Evolutionary conservation across 768 basidiomycete species (phyloP).

Genomic region (Tricholomella constricta): DNA sequence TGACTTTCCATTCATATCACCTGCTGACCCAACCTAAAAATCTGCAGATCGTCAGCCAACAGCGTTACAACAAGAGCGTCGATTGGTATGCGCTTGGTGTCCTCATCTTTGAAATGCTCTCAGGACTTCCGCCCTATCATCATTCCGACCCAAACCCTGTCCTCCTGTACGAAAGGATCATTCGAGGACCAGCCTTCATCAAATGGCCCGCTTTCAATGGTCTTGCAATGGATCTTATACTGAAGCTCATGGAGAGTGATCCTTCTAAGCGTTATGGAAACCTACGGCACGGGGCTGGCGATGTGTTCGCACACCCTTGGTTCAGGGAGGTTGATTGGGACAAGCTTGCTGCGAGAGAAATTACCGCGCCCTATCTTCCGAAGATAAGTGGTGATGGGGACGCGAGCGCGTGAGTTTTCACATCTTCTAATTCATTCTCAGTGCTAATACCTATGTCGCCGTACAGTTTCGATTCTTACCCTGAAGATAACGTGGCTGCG

Average conservation of each 20-base stretch:
- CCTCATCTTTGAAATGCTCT: constrained; percentile 97
- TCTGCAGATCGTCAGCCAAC: constrained; percentile 70
- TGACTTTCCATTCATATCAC: constrained; percentile 13
- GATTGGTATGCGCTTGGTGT: constrained; percentile 99
- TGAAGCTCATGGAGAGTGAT: constrained; percentile 88
- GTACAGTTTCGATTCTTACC: constrained; percentile 73
- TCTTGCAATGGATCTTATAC: constrained; percentile 84
- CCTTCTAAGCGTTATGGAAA: constrained; percentile 90
- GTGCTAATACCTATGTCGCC: constrained; percentile 13
- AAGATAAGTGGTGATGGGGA: constrained; percentile 92
- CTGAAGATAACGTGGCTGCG: constrained; percentile 67
- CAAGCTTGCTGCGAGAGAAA: constrained; percentile 77
- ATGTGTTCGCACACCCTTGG: constrained; percentile 94
- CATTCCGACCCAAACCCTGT: constrained; percentile 83
- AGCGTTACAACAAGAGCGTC: constrained; percentile 92
- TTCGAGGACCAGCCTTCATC: constrained; percentile 70
- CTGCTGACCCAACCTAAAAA: not conserved
- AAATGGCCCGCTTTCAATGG: constrained; percentile 78
- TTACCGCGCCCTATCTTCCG: constrained; percentile 94
- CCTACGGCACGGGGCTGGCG: constrained; percentile 81
- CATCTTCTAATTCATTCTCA: not conserved
- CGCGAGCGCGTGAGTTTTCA: constrained; percentile 80
- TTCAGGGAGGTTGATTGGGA: constrained; percentile 94
- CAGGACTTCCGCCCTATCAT: constrained; percentile 94
- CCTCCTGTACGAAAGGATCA: constrained; percentile 89